Base-by-base conservation (phyloP, 306 rosid species). In the Oemleria cerasiformis region DNA sequence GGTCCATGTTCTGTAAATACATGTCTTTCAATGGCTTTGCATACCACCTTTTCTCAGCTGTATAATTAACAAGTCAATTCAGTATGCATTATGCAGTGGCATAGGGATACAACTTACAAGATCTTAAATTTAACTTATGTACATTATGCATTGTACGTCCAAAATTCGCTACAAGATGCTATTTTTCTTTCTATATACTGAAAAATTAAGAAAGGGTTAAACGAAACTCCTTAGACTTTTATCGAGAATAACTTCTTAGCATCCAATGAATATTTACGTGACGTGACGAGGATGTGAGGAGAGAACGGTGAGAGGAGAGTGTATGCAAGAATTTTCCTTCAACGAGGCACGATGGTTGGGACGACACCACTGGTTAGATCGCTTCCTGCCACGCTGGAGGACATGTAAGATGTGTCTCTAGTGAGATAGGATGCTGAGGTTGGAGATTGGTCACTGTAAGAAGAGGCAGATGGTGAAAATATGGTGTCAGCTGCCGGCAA, bases 281-380 rank as follows among this genome's bases (percentile, higher is more conserved):
- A 13, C 19, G 4, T 15, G 64, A 39, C 23, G 9, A 38, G 45
- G 20, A 17, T 59, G 64, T 38, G 42, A 59, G 64, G 20, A n/a
- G 12, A 53, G 14, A 12, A 4, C 17, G 17, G 57, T 51, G 57
- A n/a, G 57, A n/a, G 57, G 11, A 20, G n/a, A 4, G 8, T 8
- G 20, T 7, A n/a, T 43, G 47, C 15, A 5, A 1, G 6, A n/a
- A 4, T 9, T 38, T 61, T 38, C 39, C 25, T 8, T 61, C 80
- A 90, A 0, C 92, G 86, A 59, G 92, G 91, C 44, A 64, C 65
- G 60, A 90, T 79, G 70, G 85, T 84, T 25, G 96, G 91, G 75
- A 68, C 51, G 14, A 80, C 85, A 41, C 79, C 92, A 39, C 92
- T 90, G 68, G 68, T 72, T 53, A 87, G 89, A 73, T 87, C 75